Evolutionary conservation across 805 yeast species (phyloP).

Genomic region (Grigorovia humatica): DNA sequence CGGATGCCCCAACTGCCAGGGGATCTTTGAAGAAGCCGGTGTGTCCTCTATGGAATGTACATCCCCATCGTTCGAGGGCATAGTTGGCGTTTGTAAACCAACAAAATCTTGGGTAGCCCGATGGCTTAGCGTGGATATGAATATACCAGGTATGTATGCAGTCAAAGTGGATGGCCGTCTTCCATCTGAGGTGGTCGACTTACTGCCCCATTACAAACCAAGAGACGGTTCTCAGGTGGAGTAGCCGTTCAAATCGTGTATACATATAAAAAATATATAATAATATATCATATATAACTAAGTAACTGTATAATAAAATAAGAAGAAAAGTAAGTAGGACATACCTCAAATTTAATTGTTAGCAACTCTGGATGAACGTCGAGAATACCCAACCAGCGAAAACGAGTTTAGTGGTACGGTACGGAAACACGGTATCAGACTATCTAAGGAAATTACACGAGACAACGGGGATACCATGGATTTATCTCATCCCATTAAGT

Average conservation of each 20-base stretch:
- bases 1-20: slow-evolving; percentile 96
- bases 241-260: slow-evolving; percentile 12
- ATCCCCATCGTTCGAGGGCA: slow-evolving; percentile 92
- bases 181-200: slow-evolving; percentile 74
- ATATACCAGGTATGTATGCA: slow-evolving; percentile 85
- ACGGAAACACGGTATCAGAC: slow-evolving; percentile 17
- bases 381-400: background rate
- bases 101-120: slow-evolving; percentile 89
- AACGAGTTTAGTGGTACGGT: slow-evolving; percentile 5
- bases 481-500: slow-evolving; percentile 62
- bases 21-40: slow-evolving; percentile 73
- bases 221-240: slow-evolving; percentile 84
- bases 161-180: slow-evolving; percentile 85
- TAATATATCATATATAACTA: background rate
- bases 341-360: no score
- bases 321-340: background rate
- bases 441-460: slow-evolving; percentile 34
- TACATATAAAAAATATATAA: background rate
- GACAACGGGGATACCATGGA: slow-evolving; percentile 68
- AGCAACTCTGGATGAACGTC: no score
- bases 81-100: slow-evolving; percentile 82
- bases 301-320: background rate
- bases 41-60: slow-evolving; percentile 86
- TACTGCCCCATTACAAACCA: slow-evolving; percentile 76
- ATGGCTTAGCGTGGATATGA: slow-evolving; percentile 87